Conservation (phyloP, 768 basidiomycete genomes). For the Lentinula sp. region DNA sequence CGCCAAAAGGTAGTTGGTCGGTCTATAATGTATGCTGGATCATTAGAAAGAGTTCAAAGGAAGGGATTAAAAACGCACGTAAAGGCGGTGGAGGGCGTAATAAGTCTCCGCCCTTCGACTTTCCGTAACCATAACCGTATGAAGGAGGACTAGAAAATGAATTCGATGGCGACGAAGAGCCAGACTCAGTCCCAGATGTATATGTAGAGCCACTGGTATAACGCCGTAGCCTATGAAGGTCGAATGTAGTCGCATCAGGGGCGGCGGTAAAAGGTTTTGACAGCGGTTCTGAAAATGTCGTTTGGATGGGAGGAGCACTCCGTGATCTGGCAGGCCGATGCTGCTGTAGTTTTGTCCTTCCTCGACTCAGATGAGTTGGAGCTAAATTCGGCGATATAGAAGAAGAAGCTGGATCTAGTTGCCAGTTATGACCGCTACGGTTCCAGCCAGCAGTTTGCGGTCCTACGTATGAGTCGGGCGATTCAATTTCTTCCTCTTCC, state of each 20-base stretch:
- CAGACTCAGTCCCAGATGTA: background rate
- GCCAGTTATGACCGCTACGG: background rate
- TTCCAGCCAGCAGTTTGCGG: background rate
- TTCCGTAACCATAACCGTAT: conserved; percentile 18
- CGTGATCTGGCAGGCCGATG: conserved; percentile 43
- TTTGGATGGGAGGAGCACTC: conserved; percentile 31
- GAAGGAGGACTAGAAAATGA: conserved; percentile 20
- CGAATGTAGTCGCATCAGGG: background rate
- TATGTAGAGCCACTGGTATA: conserved; percentile 1
- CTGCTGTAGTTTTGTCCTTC: background rate
- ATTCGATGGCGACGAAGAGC: conserved; percentile 19
- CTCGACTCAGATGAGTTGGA: conserved; percentile 10
- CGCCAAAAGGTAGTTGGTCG: conserved; percentile 84
- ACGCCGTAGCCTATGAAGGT: background rate
- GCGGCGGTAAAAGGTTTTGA: conserved; percentile 1
- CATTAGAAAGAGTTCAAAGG: background rate
- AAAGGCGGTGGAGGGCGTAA: conserved; percentile 59
- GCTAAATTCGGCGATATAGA: conserved; percentile 9
- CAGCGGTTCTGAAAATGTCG: conserved; percentile 6
- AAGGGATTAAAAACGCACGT: conserved; percentile 34
- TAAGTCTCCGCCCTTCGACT: conserved; percentile 37
- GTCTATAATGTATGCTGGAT: conserved; percentile 31
- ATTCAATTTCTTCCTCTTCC: background rate
- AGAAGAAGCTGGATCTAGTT: conserved; percentile 17
- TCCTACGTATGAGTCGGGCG: background rate